These are phyloP conservation scores for Flaveria brownii DNA, from an alignment of 129 eudicot genomes.

Conservation along the genomic window DNA sequence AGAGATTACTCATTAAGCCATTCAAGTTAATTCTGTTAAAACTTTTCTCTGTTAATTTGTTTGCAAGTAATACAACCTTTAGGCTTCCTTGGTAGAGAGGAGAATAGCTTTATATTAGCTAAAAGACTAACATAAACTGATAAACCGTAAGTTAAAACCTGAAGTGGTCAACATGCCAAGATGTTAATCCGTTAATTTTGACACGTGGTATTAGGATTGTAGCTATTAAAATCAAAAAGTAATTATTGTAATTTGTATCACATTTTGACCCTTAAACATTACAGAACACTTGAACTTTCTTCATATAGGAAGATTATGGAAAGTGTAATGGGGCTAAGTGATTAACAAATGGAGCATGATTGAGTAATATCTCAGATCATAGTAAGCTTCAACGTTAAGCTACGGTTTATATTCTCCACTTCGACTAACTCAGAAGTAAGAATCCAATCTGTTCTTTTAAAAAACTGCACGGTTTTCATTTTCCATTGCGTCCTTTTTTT, in stretches of 20 bases:
- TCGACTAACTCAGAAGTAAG: not conserved
- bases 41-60: not conserved
- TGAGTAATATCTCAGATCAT: not conserved
- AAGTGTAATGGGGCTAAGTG: not conserved
- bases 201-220: not conserved
- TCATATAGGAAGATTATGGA: not conserved
- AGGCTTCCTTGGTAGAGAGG: not conserved
- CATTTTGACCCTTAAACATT: not conserved
- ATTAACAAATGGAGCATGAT: not conserved
- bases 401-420: no score
- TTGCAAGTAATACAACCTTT: constrained; percentile 9
- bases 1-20: not conserved
- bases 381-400: not conserved
- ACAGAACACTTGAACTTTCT: not conserved
- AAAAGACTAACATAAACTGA: not conserved
- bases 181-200: not conserved
- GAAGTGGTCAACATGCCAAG: not conserved
- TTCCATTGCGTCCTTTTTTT: not conserved
- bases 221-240: not conserved
- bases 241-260: not conserved
- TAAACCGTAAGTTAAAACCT: not conserved
- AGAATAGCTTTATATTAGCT: constrained; percentile 9
- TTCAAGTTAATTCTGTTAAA: not conserved
- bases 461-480: constrained; percentile 8
- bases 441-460: not conserved